Base-by-base conservation (phyloP, 352 stramenopile species). In the Phytopythium sindhum region DNA sequence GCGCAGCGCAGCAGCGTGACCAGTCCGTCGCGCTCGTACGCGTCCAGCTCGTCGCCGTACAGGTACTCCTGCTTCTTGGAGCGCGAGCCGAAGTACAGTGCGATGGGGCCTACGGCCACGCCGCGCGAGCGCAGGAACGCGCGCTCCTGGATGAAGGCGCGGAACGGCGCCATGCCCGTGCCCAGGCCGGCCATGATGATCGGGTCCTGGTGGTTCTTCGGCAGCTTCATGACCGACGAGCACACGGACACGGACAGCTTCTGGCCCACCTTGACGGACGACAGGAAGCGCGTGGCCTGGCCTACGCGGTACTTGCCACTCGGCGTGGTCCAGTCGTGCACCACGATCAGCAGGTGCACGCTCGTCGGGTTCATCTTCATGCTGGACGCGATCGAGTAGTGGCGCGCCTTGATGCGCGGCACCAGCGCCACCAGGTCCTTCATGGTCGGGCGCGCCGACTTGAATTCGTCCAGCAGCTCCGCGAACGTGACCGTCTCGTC, bases 61-160 rank as follows among this genome's bases (percentile, higher is more conserved):
- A 99, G 80, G 73, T 97, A 99, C 80, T 99, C 97, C 53, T 95
- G 80, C n/a, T 87, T 67, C 57, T 87, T 85, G 68, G 90, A 86
- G 53, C 97, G 96, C 74, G 92, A 98, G 60, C 97, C 97, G 85
- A 99, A 99, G 83, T 99, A 97, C 21, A 97, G 71, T 37, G 82
- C 84, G 23, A 96, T 79, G 0, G 87, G 84, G 19, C 86, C 89
- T 12, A 96, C 82, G 61, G 78, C 71, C 23, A 89, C 68, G 47
- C 83, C 80, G 52, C 84, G 66, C 11, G 78, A 68, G 61, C 85
- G 83, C 63, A 92, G 70, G 67, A 83, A 90, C 31, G 87, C 86
- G 24, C 90, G 86, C 70, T 97, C 81, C 59, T 97, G 85, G 61
- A 96, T 90, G 65, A 97, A 95, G n/a, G 88, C 87, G 29, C 89